These are phyloP conservation scores for Panellus pusillus DNA, from an alignment of 768 basidiomycete genomes.

Conservation along the genomic window DNA sequence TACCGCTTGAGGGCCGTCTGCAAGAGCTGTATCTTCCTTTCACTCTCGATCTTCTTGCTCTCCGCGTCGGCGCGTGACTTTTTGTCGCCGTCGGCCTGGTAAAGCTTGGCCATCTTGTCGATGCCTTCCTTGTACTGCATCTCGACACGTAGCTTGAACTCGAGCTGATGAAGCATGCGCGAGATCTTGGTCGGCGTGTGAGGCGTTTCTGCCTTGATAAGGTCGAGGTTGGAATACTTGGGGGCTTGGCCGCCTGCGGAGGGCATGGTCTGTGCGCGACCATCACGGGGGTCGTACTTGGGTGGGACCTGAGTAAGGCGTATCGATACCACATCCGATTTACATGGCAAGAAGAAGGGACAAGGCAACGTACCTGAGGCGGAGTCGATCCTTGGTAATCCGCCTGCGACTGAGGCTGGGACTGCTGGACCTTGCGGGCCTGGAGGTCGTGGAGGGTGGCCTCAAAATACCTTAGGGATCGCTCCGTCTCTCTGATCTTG, in stretches of 20 bases:
- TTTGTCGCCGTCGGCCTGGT: constrained; percentile 96
- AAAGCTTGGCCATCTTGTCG: constrained; percentile 98
- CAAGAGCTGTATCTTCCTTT: constrained; percentile 93
- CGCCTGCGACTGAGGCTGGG: constrained; percentile 55
- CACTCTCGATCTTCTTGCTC: constrained; percentile 90
- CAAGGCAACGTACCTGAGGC: constrained; percentile 40
- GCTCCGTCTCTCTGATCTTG: constrained; percentile 85
- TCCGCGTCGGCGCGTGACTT: constrained; percentile 92
- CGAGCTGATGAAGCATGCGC: constrained; percentile 96
- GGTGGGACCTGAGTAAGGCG: constrained; percentile 48
- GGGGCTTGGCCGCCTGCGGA: constrained; percentile 24
- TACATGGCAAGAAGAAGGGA: constrained; percentile 13
- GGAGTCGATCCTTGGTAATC: constrained; percentile 47
- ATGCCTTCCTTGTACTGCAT: constrained; percentile 97
- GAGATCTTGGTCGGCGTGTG: constrained; percentile 96
- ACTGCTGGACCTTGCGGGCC: constrained; percentile 66
- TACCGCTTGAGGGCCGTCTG: constrained; percentile 92
- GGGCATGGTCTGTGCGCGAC: constrained; percentile 35
- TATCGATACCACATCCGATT: constrained; percentile 24
- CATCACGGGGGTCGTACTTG: constrained; percentile 43
- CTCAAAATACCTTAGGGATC: constrained; percentile 84
- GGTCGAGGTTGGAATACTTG: constrained; percentile 83
- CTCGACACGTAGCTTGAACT: constrained; percentile 99
- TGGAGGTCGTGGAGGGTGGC: constrained; percentile 82
- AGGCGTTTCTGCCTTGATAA: constrained; percentile 97